Conservation (phyloP, 2,329 filamentous ascomycete genomes). For the Sarocladium oryzae region DNA sequence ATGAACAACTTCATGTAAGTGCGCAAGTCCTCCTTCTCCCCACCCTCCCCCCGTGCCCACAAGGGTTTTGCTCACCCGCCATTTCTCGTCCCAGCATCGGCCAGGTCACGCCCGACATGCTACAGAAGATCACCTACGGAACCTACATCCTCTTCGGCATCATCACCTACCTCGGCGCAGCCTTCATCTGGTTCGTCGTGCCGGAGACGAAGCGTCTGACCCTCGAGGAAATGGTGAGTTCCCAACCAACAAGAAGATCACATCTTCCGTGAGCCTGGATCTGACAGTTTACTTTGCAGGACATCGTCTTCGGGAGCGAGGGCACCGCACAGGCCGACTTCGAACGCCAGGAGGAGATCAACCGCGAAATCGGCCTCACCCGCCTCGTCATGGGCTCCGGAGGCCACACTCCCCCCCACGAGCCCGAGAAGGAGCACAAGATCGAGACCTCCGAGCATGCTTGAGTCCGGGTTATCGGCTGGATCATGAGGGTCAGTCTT, state of each 20-base stretch:
- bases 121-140: conserved; percentile 58
- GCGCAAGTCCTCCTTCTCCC: too few species aligned
- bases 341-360: conserved; percentile 68
- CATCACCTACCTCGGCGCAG: conserved; percentile 55
- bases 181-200: conserved; percentile 56
- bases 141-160: conserved; percentile 67
- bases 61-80: background rate
- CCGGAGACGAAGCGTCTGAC: conserved; percentile 59
- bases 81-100: conserved; percentile 38
- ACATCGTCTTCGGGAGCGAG: conserved; percentile 60
- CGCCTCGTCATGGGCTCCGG: conserved; percentile 7
- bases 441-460: conserved; percentile 1
- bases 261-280: too few species aligned
- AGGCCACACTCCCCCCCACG: conserved; percentile 3
- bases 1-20: conserved; percentile 52
- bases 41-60: too few species aligned
- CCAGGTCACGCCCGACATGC: conserved; percentile 63
- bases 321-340: conserved; percentile 61
- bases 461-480: background rate
- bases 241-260: accelerated
- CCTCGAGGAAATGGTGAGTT: conserved; percentile 54
- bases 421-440: conserved; percentile 3
- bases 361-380: conserved; percentile 58
- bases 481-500: too few species aligned
- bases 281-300: conserved; percentile 32